These are phyloP conservation scores for Trichoderma sp. DNA, from an alignment of 2,329 filamentous ascomycete genomes.

Conservation along the genomic window DNA sequence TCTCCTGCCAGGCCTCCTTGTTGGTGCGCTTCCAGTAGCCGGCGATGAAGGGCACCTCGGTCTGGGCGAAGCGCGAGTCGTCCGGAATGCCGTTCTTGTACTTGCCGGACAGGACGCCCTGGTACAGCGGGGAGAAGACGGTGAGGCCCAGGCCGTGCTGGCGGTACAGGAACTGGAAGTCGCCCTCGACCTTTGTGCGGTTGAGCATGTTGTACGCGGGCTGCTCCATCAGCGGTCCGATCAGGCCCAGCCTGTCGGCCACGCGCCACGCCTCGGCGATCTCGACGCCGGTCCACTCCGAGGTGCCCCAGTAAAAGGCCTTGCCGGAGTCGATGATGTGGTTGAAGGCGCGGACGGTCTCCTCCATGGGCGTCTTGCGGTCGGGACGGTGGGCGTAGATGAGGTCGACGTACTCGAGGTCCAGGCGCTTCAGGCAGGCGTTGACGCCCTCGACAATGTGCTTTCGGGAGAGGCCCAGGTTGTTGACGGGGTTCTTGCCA, in stretches of 20 bases:
- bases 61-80: conserved; percentile 61
- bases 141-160: conserved; percentile 65
- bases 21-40: conserved; percentile 56
- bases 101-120: conserved; percentile 67
- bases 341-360: conserved; percentile 72
- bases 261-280: conserved; percentile 65
- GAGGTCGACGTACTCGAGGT: conserved; percentile 66
- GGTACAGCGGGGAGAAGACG: conserved; percentile 62
- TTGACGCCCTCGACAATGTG: conserved; percentile 70
- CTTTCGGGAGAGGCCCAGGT: conserved; percentile 68
- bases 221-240: conserved; percentile 69
- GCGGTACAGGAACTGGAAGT: conserved; percentile 64
- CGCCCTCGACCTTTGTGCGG: conserved; percentile 65
- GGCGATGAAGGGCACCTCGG: conserved; percentile 59
- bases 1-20: conserved; percentile 57
- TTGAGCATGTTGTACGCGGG: conserved; percentile 67
- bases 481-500: conserved; percentile 67
- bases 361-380: conserved; percentile 69
- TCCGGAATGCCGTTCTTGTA: conserved; percentile 67
- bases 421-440: conserved; percentile 60
- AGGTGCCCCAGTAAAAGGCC: conserved; percentile 73
- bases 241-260: conserved; percentile 62
- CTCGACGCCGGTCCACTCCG: conserved; percentile 68
- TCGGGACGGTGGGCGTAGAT: conserved; percentile 72
- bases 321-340: conserved; percentile 69